A percentile compares a stretch with the other conserved stretches of the same genome.
These are phyloP conservation scores for Trametes villosa DNA, from an alignment of 768 basidiomycete species.

Conservation along the genomic window DNA sequence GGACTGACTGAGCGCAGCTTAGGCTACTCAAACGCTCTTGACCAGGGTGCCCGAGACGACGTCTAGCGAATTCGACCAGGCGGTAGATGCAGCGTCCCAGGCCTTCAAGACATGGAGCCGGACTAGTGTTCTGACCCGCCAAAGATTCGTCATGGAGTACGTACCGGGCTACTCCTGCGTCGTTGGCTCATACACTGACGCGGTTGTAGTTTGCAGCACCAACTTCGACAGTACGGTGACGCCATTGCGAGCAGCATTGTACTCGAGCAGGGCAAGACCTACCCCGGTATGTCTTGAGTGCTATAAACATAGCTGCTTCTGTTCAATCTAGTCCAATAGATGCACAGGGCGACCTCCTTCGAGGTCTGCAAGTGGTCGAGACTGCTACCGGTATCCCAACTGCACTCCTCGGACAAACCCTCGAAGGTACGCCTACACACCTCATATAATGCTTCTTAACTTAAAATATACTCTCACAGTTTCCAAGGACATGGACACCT, in stretches of 20 bases:
- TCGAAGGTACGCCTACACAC: slow-evolving; percentile 66
- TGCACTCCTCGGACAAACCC: slow-evolving; percentile 85
- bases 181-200: not conserved
- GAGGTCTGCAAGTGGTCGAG: slow-evolving; percentile 90
- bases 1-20: not conserved
- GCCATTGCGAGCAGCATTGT: slow-evolving; percentile 89
- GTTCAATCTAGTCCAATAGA: slow-evolving; percentile 50
- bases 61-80: slow-evolving; percentile 75
- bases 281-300: slow-evolving; percentile 58
- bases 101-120: slow-evolving; percentile 91
- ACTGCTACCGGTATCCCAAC: slow-evolving; percentile 81
- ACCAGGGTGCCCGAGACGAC: slow-evolving; percentile 92
- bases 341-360: slow-evolving; percentile 92
- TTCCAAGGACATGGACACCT: slow-evolving; percentile 96
- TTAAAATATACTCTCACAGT: slow-evolving; percentile 50
- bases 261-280: slow-evolving; percentile 94
- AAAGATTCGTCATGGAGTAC: slow-evolving; percentile 88
- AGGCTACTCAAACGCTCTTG: slow-evolving; percentile 92
- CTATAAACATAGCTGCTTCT: slow-evolving; percentile 17
- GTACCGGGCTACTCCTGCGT: slow-evolving; percentile 34
- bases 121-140: slow-evolving; percentile 83
- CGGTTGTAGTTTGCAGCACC: slow-evolving; percentile 78
- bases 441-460: not conserved
- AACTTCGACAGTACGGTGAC: slow-evolving; percentile 85
- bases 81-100: slow-evolving; percentile 79